Percentiles rank a stretch among this genome's conserved stretches.
These are phyloP conservation scores for Stagonosporopsis chrysanthemi DNA, from an alignment of 2,329 filamentous ascomycete genomes.

Conservation along the genomic window DNA sequence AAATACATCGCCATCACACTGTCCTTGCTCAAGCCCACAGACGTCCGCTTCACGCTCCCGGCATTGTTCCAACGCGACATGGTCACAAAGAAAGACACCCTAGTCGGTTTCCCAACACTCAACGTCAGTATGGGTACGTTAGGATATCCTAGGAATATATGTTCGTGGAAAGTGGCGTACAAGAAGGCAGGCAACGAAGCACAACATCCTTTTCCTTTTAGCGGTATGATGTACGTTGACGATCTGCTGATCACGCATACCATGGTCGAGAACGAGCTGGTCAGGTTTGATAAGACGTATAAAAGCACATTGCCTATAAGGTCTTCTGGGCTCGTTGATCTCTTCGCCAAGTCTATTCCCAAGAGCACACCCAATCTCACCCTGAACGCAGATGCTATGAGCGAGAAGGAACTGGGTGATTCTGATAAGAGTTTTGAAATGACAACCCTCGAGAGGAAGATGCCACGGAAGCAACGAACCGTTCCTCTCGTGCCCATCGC, in stretches of 20 bases:
- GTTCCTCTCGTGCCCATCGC: background rate
- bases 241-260: background rate
- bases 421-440: too few species aligned
- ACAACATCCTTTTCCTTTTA: background rate
- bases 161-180: slow-evolving; percentile 34
- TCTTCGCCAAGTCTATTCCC: too few species aligned
- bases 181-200: slow-evolving; percentile 35
- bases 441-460: background rate
- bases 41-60: slow-evolving; percentile 33
- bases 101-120: slow-evolving; percentile 38
- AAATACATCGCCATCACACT: slow-evolving; percentile 26
- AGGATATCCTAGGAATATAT: slow-evolving; percentile 17
- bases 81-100: slow-evolving; percentile 22
- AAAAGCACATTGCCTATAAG: background rate
- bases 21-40: slow-evolving; percentile 26
- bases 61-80: slow-evolving; percentile 31
- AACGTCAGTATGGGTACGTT: slow-evolving; percentile 23
- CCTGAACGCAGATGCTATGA: too few species aligned
- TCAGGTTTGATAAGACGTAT: background rate
- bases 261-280: slow-evolving; percentile 12
- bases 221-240: too few species aligned
- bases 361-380: too few species aligned
- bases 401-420: too few species aligned
- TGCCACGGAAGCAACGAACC: background rate
- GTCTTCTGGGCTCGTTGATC: background rate